A percentile compares a stretch with the other conserved stretches of the same genome.
These are phyloP conservation scores for Arthrinium phaeospermum DNA, from an alignment of 2,329 filamentous ascomycete species.

Conservation along the genomic window DNA sequence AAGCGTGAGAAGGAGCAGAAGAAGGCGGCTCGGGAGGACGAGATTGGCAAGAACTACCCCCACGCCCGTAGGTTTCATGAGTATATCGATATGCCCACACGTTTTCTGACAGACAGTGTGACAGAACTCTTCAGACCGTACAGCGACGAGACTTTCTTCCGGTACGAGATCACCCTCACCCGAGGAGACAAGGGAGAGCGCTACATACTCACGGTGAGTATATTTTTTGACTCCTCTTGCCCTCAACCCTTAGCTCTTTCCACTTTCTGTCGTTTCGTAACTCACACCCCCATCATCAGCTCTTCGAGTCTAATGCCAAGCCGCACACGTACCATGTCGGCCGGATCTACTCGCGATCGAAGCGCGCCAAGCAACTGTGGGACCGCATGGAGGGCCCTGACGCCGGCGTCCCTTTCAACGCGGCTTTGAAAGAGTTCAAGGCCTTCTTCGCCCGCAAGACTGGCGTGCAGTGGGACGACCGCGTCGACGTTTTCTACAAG, in stretches of 20 bases:
- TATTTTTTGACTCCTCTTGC: neutral
- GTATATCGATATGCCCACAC: neutral
- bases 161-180: constrained; percentile 67
- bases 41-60: neutral
- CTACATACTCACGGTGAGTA: constrained; percentile 63
- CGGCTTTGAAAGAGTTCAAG: neutral
- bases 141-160: constrained; percentile 64
- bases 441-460: constrained; percentile 31
- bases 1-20: neutral
- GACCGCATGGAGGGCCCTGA: neutral
- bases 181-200: constrained; percentile 63
- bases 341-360: constrained; percentile 54
- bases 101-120: neutral
- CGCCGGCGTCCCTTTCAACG: neutral
- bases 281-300: constrained; percentile 47
- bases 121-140: constrained; percentile 69
- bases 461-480: constrained; percentile 29
- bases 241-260: neutral
- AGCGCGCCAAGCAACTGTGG: constrained; percentile 32
- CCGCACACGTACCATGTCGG: constrained; percentile 68
- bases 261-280: neutral
- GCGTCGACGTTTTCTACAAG: neutral
- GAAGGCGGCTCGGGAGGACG: neutral
- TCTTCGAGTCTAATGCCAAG: constrained; percentile 68
- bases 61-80: neutral